phyloP scores from a whole-genome alignment of 768 basidiomycete species.

The Panaeolus papilionaceus region DNA sequence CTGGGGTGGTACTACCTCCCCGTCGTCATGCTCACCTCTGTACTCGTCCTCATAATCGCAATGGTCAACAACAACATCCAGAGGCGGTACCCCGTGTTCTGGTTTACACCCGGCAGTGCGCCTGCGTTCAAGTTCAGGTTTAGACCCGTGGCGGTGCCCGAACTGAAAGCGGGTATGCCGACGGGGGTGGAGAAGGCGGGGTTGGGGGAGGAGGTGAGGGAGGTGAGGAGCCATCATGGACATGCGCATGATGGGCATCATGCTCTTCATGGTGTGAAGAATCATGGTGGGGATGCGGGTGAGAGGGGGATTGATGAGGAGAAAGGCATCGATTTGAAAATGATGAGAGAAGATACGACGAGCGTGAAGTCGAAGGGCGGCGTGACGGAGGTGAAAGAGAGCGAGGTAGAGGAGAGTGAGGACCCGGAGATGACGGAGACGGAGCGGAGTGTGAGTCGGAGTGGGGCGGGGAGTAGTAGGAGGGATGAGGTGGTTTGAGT shows the following conservation, averaged over 20 bases:
- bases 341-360: too few species aligned
- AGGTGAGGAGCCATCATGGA: too few species aligned
- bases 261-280: too few species aligned
- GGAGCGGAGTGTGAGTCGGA: background rate
- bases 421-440: background rate
- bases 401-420: background rate
- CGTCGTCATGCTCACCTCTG: conserved; percentile 53
- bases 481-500: background rate
- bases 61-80: conserved; percentile 59
- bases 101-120: conserved; percentile 30
- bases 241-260: too few species aligned
- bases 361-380: background rate
- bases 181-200: too few species aligned
- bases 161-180: too few species aligned
- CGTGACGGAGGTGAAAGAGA: background rate
- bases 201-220: too few species aligned
- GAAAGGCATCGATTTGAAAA: too few species aligned
- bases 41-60: conserved; percentile 49
- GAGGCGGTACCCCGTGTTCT: conserved; percentile 54
- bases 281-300: too few species aligned
- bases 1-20: conserved; percentile 62
- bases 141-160: too few species aligned
- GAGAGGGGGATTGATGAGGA: too few species aligned
- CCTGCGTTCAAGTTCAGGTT: conserved; percentile 42
- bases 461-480: background rate